Percentiles rank a stretch among this genome's conserved stretches.
Evolutionary conservation across 148 eudicot species (phyloP).

Genomic region (Persicaria tinctoria): DNA sequence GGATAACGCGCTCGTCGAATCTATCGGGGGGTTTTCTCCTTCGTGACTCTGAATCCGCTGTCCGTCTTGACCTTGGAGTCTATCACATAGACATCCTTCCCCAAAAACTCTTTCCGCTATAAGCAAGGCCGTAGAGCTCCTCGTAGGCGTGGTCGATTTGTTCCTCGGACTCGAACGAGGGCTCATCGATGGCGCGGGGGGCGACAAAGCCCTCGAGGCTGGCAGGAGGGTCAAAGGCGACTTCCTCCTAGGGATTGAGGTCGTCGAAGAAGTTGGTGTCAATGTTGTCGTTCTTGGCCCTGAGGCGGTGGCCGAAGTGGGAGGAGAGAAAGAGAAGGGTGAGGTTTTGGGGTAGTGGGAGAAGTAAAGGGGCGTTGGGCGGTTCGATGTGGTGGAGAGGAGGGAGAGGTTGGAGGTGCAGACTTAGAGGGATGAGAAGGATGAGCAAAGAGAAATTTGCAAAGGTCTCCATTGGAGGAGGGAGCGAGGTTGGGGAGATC

Average conservation of each 20-base stretch:
- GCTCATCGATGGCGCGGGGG: slow-evolving; percentile 63
- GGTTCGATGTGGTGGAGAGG: slow-evolving; percentile 12
- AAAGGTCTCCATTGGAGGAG: slow-evolving; percentile 11
- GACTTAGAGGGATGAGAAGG: slow-evolving; percentile 36
- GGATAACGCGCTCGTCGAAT: slow-evolving; percentile 63
- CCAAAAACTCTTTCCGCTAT: slow-evolving; percentile 59
- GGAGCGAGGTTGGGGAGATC: neutral
- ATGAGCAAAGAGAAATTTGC: slow-evolving; percentile 18
- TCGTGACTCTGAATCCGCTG: slow-evolving; percentile 48
- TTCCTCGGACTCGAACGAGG: slow-evolving; percentile 57
- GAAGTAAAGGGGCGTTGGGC: slow-evolving; percentile 9
- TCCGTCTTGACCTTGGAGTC: slow-evolving; percentile 58
- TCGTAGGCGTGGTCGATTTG: no score
- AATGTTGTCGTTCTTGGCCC: slow-evolving; percentile 21
- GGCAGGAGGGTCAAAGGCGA: slow-evolving; percentile 47
- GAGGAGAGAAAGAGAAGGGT: slow-evolving; percentile 18
- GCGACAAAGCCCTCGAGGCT: slow-evolving; percentile 52
- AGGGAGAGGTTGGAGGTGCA: slow-evolving; percentile 15
- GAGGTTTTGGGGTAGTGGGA: slow-evolving; percentile 7
- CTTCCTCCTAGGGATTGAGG: slow-evolving; percentile 39
- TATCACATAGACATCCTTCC: slow-evolving; percentile 64
- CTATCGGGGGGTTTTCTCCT: slow-evolving; percentile 77
- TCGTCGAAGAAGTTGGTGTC: slow-evolving; percentile 44
- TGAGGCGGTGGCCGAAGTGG: slow-evolving; percentile 4
- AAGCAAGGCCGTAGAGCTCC: slow-evolving; percentile 77